Percentiles rank a stretch among this genome's conserved stretches.
These are phyloP conservation scores for Setomelanomma holmii DNA, from an alignment of 2,329 filamentous ascomycete species.

Conservation along the genomic window DNA sequence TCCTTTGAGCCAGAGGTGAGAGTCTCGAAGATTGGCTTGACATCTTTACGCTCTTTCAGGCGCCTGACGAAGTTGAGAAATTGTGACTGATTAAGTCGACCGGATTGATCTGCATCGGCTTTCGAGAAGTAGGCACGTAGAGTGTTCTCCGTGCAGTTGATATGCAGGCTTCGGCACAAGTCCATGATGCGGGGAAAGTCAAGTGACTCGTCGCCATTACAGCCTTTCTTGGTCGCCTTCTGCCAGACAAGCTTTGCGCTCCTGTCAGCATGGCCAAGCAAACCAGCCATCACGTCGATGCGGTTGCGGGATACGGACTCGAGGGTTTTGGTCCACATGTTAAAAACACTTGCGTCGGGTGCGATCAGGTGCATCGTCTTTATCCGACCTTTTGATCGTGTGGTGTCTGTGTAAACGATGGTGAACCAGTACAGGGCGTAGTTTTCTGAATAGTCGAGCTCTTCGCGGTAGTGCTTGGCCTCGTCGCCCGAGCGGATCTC, in stretches of 20 bases:
- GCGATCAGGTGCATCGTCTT: slow-evolving; percentile 91
- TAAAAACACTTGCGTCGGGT: slow-evolving; percentile 72
- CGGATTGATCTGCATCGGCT: slow-evolving; percentile 70
- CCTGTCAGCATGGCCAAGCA: slow-evolving; percentile 78
- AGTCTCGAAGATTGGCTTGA: slow-evolving; percentile 74
- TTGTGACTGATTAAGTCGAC: slow-evolving; percentile 76
- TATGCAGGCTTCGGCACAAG: slow-evolving; percentile 88
- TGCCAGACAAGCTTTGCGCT: slow-evolving; percentile 87
- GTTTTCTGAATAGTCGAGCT: slow-evolving; percentile 73
- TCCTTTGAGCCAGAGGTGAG: slow-evolving; percentile 64
- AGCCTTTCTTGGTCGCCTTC: slow-evolving; percentile 76
- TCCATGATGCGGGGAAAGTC: slow-evolving; percentile 80
- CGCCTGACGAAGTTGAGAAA: slow-evolving; percentile 84
- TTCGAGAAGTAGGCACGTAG: slow-evolving; percentile 76
- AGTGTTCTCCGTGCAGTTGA: slow-evolving; percentile 81
- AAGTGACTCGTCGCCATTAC: slow-evolving; percentile 71
- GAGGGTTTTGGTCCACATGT: slow-evolving; percentile 83
- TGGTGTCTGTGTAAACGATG: slow-evolving; percentile 82
- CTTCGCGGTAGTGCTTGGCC: slow-evolving; percentile 86
- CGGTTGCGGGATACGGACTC: slow-evolving; percentile 85
- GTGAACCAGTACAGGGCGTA: slow-evolving; percentile 83
- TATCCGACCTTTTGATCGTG: slow-evolving; percentile 74
- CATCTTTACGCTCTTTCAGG: slow-evolving; percentile 84
- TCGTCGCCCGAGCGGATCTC: slow-evolving; percentile 86
- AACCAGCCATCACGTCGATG: slow-evolving; percentile 86